Percentiles rank a stretch among this genome's conserved stretches.
phyloP scores from a whole-genome alignment of 257 asterid genomes.

The Nyctanthes arbortristis region DNA sequence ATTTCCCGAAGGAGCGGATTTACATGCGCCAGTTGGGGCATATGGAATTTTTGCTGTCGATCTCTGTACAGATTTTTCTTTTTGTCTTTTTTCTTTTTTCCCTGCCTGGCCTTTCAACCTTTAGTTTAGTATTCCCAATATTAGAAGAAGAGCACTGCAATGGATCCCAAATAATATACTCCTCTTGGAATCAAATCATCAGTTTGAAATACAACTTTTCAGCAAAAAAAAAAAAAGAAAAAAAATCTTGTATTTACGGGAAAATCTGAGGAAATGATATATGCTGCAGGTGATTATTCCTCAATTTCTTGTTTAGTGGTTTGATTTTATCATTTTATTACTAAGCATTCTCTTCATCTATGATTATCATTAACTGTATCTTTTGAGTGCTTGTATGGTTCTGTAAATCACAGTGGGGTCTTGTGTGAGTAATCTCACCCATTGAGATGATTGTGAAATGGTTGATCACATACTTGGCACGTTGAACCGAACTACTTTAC shows the following conservation, averaged over 20 bases:
- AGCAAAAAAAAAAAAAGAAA: no score
- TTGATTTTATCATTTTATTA: constrained; percentile 11
- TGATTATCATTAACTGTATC: constrained; percentile 11
- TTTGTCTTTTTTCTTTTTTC: constrained; percentile 11
- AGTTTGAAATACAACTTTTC: constrained; percentile 32
- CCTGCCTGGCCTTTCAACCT: constrained; percentile 26
- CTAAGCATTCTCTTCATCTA: no score
- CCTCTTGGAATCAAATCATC: constrained; percentile 23
- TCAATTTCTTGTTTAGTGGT: constrained; percentile 14
- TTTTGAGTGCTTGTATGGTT: constrained; percentile 11
- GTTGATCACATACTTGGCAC: no score
- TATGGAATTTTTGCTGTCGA: constrained; percentile 36
- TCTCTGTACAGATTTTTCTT: constrained; percentile 41
- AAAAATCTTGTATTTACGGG: constrained; percentile 29
- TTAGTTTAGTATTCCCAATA: constrained; percentile 48
- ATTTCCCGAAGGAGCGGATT: constrained; percentile 30
- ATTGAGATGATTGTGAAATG: no score
- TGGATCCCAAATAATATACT: constrained; percentile 39
- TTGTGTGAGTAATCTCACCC: no score
- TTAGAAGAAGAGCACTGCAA: constrained; percentile 40
- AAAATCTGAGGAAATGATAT: constrained; percentile 31
- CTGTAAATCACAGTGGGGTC: constrained; percentile 15
- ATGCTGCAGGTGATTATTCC: constrained; percentile 29
- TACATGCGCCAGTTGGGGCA: constrained; percentile 29
- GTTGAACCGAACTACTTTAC: no score